Evolutionary conservation across 257 asterid genomes (phyloP).

Genomic region (Solanum gracilifrons): DNA sequence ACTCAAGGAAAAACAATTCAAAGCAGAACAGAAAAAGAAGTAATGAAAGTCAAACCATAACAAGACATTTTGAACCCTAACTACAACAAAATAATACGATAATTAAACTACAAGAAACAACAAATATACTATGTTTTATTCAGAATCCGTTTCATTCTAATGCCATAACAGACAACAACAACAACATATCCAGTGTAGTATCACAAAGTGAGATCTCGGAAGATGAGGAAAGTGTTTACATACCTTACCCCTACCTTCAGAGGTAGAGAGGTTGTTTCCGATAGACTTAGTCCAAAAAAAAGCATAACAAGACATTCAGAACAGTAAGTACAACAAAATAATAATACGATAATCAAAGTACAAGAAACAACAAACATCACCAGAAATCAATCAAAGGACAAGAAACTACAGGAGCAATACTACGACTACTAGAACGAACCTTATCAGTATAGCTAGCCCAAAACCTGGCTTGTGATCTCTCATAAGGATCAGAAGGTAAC

Average conservation of each 20-base stretch:
- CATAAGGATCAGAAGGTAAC: constrained; percentile 4
- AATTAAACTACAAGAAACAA: no score
- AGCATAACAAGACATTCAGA: not conserved
- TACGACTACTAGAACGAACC: not conserved
- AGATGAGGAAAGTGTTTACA: not conserved
- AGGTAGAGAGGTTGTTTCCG: not conserved
- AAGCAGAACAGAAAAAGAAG: no score
- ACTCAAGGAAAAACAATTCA: no score
- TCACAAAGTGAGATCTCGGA: not conserved
- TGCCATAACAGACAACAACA: not conserved
- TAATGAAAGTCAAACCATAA: no score
- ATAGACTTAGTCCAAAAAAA: not conserved
- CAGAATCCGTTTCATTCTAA: not conserved
- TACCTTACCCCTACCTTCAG: not conserved
- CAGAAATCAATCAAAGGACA: not conserved
- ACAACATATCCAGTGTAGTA: not conserved
- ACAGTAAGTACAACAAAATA: not conserved
- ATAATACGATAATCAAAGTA: not conserved
- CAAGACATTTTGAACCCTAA: no score
- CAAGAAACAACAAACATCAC: not conserved
- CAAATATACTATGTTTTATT: not conserved
- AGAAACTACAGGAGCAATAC: not conserved
- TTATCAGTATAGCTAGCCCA: not conserved
- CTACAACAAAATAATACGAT: no score
- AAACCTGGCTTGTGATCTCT: not conserved